Evolutionary conservation across 495 filamentous ascomycete species (phyloP).

Genomic region (Penicillium pancosmium): DNA sequence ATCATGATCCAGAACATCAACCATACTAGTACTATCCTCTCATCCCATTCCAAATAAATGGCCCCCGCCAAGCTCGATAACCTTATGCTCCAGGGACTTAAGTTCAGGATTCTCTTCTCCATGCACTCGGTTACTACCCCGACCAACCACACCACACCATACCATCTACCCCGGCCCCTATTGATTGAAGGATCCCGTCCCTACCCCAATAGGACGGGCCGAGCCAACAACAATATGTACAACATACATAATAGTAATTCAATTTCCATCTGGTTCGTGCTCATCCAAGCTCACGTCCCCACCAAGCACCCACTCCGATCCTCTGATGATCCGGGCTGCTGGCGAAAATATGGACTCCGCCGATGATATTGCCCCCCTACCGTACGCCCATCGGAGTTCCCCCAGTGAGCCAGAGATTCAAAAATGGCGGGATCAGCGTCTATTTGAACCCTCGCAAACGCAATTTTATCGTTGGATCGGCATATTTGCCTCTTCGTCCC

Average conservation of each 20-base stretch:
- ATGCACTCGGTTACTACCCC: neutral
- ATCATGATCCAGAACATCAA: no score
- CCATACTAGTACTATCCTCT: neutral
- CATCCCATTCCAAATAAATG: neutral
- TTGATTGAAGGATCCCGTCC: constrained; percentile 1
- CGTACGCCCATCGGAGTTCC: neutral
- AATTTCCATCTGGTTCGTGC: neutral
- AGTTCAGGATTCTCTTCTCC: neutral
- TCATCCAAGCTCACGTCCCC: neutral
- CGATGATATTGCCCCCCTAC: neutral
- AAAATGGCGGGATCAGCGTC: neutral
- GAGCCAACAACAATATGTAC: neutral
- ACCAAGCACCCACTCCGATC: neutral
- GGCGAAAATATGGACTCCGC: neutral
- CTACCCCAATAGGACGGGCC: neutral
- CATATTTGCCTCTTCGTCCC: neutral
- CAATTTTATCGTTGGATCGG: constrained; percentile 8
- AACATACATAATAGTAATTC: neutral
- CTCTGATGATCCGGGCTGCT: neutral
- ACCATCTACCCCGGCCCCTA: neutral
- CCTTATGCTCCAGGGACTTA: no score
- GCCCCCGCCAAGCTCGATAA: no score
- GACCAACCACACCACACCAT: neutral
- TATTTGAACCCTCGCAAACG: constrained; percentile 2
- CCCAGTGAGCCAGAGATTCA: neutral